Base-by-base conservation (phyloP, 495 filamentous ascomycete genomes). In the Penicillium samsonianum region DNA sequence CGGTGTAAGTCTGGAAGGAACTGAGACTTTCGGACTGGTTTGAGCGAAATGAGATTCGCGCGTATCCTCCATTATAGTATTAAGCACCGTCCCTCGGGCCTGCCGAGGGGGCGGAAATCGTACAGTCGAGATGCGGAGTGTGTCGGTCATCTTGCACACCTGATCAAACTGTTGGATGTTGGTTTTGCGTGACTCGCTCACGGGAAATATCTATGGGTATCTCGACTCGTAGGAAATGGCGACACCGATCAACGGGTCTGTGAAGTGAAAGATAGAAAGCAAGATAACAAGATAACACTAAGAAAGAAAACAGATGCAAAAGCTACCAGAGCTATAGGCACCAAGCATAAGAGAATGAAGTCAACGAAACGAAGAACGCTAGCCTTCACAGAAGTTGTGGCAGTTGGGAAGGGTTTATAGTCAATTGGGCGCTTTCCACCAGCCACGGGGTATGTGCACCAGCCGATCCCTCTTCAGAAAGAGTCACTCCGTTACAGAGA, bases 41-140 rank as follows among this genome's bases (percentile, higher is more conserved):
- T 65, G 63, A 41, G 58, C 50, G 38, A 65, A 65, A 17, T 72
- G 65, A 12, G 69, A 59, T 53, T 77, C 73, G 37, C 71, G 65
- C 8, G 55, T 80, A 67, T 92, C 87, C 76, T 92, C 90, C 67
- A 89, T 87, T 86, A 92, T 90, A 59, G 89, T 88, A 90, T 92
- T 91, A 89, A 92, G 87, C 60, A 74, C 70, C 70, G 81, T 78
- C 68, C 80, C 82, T 74, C 80, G 84, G 80, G 71, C 89, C 89
- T 82, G 91, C 89, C 78, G 84, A 66, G 82, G 80, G 57, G 83
- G 84, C 59, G 87, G 83, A 62, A 59, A 76, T 73, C 73, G 71
- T 28, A 64, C 81, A 60, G 76, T 82, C 67, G 82, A 73, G 57
- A 83, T 80, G 62, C 88, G 78, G 65, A 82, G 65, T 68, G 79